Conservation (phyloP, 495 filamentous ascomycete species). For the Penicillium longicatenatum region DNA sequence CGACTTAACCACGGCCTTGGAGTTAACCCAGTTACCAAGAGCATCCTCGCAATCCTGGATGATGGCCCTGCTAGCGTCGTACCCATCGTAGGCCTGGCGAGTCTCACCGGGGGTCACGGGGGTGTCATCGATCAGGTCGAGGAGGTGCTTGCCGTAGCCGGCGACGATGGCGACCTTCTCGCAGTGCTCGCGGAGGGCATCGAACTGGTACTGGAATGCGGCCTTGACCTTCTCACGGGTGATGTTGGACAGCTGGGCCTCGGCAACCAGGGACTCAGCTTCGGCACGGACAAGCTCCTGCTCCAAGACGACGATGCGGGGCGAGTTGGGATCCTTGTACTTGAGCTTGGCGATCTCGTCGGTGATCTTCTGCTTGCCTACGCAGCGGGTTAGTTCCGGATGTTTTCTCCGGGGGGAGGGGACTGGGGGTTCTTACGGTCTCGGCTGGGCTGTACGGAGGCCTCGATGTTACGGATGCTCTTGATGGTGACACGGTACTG, state of each 20-base stretch:
- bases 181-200: constrained; percentile 94
- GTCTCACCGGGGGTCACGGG: constrained; percentile 98
- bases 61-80: constrained; percentile 97
- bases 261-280: constrained; percentile 95
- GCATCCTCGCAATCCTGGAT: constrained; percentile 99
- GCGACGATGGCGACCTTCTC: constrained; percentile 98
- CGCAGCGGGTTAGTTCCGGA: constrained; percentile 10
- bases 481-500: constrained; percentile 99
- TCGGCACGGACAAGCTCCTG: constrained; percentile 98
- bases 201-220: constrained; percentile 97
- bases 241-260: constrained; percentile 98
- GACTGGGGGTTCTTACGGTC: constrained; percentile 65
- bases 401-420: not conserved
- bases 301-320: constrained; percentile 95
- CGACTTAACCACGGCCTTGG: constrained; percentile 83
- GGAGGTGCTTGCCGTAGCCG: constrained; percentile 93
- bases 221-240: constrained; percentile 99
- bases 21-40: constrained; percentile 92
- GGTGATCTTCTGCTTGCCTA: constrained; percentile 97
- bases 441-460: constrained; percentile 94
- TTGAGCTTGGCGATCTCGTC: constrained; percentile 98
- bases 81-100: constrained; percentile 93
- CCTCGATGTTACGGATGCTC: constrained; percentile 98
- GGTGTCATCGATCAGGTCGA: constrained; percentile 93
- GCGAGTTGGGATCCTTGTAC: constrained; percentile 98